phyloP scores from a whole-genome alignment of 192 early-diverging fungal species.

The Paraglomus occultum region DNA sequence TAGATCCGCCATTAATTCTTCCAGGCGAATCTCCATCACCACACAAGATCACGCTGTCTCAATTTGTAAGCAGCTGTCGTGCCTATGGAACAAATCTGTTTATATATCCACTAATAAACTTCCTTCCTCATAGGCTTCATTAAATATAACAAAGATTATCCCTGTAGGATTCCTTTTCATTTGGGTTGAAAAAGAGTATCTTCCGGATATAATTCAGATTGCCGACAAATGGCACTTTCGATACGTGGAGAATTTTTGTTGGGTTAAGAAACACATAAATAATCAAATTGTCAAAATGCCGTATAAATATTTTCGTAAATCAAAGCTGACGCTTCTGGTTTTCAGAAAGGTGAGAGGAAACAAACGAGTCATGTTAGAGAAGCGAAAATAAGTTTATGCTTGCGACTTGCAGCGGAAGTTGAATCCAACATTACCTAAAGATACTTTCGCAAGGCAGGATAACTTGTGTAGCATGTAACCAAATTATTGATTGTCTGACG shows the following conservation, averaged over 20 bases:
- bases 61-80: constrained; percentile 48
- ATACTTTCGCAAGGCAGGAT: too few relatives aligned
- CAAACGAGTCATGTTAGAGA: too few relatives aligned
- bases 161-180: constrained; percentile 87
- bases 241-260: constrained; percentile 97
- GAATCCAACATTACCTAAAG: neutral
- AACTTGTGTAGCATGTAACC: neutral
- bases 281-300: constrained; percentile 73
- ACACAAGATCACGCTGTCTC: constrained; percentile 63
- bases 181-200: constrained; percentile 92
- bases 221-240: constrained; percentile 82
- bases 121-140: constrained; percentile 32
- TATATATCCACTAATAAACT: constrained; percentile 16
- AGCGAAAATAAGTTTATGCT: neutral
- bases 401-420: neutral
- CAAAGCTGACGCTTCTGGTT: constrained; percentile 84
- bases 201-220: constrained; percentile 74
- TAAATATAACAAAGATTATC: constrained; percentile 61
- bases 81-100: constrained; percentile 37
- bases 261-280: constrained; percentile 83
- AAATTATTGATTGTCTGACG: too few relatives aligned
- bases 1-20: constrained; percentile 85
- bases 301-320: constrained; percentile 79
- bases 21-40: constrained; percentile 56
- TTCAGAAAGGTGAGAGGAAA: constrained; percentile 66